Evolutionary conservation across 257 asterid genomes (phyloP).

Genomic region (Nicotiana sylvestris): DNA sequence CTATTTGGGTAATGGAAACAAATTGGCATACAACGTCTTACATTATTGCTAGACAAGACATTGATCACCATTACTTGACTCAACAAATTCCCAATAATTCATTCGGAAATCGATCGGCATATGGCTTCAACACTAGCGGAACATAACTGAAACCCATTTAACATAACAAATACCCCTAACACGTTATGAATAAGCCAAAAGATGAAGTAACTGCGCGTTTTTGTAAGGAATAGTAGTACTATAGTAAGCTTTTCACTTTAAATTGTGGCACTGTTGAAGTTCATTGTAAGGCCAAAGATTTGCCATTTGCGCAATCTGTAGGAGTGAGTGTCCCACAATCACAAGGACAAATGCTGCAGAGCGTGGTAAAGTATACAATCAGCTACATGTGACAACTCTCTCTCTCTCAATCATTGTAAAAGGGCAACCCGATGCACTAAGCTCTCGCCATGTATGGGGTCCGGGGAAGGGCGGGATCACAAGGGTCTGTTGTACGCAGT

Average conservation of each 20-base stretch:
- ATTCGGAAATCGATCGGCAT: no score
- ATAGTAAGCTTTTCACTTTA: neutral
- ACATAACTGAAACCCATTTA: no score
- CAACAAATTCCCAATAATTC: neutral
- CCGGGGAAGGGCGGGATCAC: no score
- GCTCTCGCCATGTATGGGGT: no score
- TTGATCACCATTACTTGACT: neutral
- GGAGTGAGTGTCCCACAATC: neutral
- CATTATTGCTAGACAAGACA: neutral
- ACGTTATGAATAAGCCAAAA: no score
- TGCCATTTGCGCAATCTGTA: neutral
- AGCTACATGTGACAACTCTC: slow-evolving; percentile 1
- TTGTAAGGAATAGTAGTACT: neutral
- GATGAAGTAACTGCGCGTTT: no score
- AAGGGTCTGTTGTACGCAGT: no score
- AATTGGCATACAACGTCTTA: neutral
- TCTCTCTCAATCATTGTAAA: neutral
- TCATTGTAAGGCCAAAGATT: neutral
- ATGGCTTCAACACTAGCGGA: no score
- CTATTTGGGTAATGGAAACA: neutral
- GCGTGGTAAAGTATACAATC: neutral
- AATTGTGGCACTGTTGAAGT: neutral
- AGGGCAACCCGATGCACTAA: no score
- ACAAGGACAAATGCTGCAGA: neutral
- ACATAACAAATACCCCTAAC: no score